Percentiles rank a stretch among this genome's conserved stretches.
These are phyloP conservation scores for Vitis rupestris DNA, from an alignment of 164 flowering plant species.

Conservation along the genomic window DNA sequence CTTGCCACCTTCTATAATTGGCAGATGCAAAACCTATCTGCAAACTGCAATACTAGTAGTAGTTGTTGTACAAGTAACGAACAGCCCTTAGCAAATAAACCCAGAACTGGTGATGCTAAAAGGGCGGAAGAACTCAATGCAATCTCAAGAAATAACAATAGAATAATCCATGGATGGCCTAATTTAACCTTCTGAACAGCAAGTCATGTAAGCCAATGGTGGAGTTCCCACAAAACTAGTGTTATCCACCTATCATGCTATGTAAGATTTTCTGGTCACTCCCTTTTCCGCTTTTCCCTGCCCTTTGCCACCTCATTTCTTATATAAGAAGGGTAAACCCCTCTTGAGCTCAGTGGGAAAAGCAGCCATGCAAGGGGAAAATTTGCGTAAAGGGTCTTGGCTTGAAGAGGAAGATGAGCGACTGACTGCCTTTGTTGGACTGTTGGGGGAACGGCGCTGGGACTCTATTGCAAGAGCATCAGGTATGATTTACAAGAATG, in stretches of 20 bases:
- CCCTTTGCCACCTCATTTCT: conserved; percentile 5
- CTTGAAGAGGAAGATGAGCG: conserved; percentile 61
- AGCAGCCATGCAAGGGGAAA: conserved; percentile 33
- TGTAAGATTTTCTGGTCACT: conserved; percentile 31
- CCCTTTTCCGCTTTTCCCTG: conserved; percentile 2
- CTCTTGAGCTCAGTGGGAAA: not conserved
- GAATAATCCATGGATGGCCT: conserved; percentile 12
- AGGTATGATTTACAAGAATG: conserved; percentile 31
- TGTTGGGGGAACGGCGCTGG: conserved; percentile 65
- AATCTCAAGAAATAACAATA: not conserved
- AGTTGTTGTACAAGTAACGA: conserved; percentile 3
- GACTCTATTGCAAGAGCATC: conserved; percentile 61
- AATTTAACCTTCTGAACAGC: not conserved
- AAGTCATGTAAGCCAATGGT: conserved; percentile 25
- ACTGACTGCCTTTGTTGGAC: conserved; percentile 32
- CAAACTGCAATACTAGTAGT: not conserved
- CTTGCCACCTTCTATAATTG: not conserved
- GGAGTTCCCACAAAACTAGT: conserved; percentile 41
- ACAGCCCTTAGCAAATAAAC: conserved; percentile 4
- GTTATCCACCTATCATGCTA: conserved; percentile 31
- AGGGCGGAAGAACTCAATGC: not conserved
- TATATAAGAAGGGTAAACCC: conserved; percentile 20
- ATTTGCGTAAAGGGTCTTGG: conserved; percentile 70
- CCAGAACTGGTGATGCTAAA: conserved; percentile 20
- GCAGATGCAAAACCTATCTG: not conserved